Conservation (phyloP, 2,329 filamentous ascomycete species). For the Lasiodiplodia sp. region DNA sequence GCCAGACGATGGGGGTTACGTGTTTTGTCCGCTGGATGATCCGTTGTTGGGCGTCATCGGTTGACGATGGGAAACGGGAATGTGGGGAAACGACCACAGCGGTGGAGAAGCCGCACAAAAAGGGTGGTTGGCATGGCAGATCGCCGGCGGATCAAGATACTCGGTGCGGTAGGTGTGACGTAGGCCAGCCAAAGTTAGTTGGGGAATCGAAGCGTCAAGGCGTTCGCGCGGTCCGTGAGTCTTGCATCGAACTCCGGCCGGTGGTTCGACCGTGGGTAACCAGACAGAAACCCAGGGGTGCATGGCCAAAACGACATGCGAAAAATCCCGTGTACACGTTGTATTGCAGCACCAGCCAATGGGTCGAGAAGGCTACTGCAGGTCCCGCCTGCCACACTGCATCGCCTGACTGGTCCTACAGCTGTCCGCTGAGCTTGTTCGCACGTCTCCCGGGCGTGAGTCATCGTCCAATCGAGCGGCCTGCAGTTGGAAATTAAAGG, state of each 20-base stretch:
- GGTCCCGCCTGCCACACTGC: background rate
- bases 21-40: background rate
- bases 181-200: slow-evolving; percentile 4
- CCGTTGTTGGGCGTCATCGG: background rate
- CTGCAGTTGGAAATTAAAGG: slow-evolving; percentile 10
- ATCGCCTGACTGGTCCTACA: background rate
- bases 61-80: background rate
- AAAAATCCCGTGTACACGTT: background rate
- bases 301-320: background rate
- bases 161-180: slow-evolving; percentile 21
- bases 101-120: background rate
- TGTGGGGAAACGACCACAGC: background rate
- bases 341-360: background rate
- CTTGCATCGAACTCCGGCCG: background rate
- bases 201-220: slow-evolving; percentile 1
- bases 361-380: slow-evolving; percentile 7
- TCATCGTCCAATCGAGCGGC: background rate
- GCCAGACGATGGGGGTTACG: background rate
- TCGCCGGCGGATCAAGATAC: slow-evolving; percentile 25
- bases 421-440: background rate
- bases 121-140: slow-evolving; percentile 2
- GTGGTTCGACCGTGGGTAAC: slow-evolving; percentile 4
- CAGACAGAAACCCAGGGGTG: background rate
- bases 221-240: background rate
- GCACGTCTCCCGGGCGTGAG: background rate